Conservation (phyloP, 345 rosid species). For the Clausena lansium region DNA sequence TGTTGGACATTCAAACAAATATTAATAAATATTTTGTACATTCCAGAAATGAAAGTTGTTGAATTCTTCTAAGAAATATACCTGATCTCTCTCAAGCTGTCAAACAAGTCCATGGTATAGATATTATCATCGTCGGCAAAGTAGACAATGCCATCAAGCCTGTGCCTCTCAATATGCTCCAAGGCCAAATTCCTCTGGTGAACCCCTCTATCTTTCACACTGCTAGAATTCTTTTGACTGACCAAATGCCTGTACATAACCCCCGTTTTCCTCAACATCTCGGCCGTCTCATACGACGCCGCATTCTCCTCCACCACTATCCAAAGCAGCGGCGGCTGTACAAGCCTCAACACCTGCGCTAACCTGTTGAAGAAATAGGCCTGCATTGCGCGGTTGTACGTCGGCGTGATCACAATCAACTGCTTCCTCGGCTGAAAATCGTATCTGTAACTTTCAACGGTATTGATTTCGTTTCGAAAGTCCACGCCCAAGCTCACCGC, state of each 20-base stretch:
- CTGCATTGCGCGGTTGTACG: constrained; percentile 76
- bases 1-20: neutral
- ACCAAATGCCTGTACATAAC: constrained; percentile 88
- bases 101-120: constrained; percentile 73
- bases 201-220: constrained; percentile 68
- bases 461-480: neutral
- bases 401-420: constrained; percentile 79
- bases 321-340: constrained; percentile 82
- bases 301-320: constrained; percentile 75
- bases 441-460: constrained; percentile 15
- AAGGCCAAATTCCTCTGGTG: constrained; percentile 74
- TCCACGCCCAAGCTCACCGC: constrained; percentile 34
- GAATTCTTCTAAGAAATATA: constrained; percentile 12
- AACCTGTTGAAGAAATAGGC: constrained; percentile 71
- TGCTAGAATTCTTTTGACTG: constrained; percentile 46
- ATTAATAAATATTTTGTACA: neutral
- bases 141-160: constrained; percentile 79
- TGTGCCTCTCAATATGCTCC: constrained; percentile 77
- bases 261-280: constrained; percentile 73
- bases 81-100: constrained; percentile 68
- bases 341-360: constrained; percentile 75
- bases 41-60: neutral
- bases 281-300: constrained; percentile 79
- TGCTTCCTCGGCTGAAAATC: constrained; percentile 59
- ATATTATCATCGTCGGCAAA: constrained; percentile 84